Evolutionary conservation across 192 early-diverging fungal species (phyloP).

Genomic region (Backusella circina): DNA sequence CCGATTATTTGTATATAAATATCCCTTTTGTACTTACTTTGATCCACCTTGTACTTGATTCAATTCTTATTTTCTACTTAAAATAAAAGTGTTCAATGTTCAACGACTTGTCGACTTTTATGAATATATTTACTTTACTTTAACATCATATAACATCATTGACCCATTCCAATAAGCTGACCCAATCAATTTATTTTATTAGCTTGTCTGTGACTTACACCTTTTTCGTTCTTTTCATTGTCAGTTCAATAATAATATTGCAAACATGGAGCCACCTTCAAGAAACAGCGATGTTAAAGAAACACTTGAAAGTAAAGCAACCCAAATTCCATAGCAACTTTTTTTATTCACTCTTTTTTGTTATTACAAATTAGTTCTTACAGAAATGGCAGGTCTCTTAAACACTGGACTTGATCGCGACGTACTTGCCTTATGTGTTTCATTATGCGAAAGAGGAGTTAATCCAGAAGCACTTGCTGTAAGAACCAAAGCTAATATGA

Average conservation of each 20-base stretch:
- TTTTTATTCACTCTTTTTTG: background rate
- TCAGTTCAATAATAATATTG: background rate
- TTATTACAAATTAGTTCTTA: conserved; percentile 27
- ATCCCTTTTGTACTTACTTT: too few species aligned
- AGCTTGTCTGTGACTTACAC: background rate
- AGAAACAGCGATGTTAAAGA: conserved; percentile 6
- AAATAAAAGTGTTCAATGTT: too few species aligned
- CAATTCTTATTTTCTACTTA: too few species aligned
- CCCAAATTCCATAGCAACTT: background rate
- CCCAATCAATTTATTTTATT: too few species aligned
- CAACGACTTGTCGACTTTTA: too few species aligned
- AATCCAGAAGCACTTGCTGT: conserved; percentile 79
- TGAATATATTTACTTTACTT: too few species aligned
- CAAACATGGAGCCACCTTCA: background rate
- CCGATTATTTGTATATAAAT: too few species aligned
- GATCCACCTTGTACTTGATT: too few species aligned
- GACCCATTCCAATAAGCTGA: too few species aligned
- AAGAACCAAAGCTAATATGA: background rate
- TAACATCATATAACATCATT: too few species aligned
- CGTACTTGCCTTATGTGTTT: conserved; percentile 67
- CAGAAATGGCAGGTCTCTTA: conserved; percentile 71
- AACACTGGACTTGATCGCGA: conserved; percentile 73
- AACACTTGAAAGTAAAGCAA: background rate
- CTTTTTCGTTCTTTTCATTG: background rate
- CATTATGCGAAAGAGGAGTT: conserved; percentile 74